Percentiles rank a stretch among this genome's conserved stretches.
phyloP scores from a whole-genome alignment of 139 green algal species.

The Bryopsis sp. region DNA sequence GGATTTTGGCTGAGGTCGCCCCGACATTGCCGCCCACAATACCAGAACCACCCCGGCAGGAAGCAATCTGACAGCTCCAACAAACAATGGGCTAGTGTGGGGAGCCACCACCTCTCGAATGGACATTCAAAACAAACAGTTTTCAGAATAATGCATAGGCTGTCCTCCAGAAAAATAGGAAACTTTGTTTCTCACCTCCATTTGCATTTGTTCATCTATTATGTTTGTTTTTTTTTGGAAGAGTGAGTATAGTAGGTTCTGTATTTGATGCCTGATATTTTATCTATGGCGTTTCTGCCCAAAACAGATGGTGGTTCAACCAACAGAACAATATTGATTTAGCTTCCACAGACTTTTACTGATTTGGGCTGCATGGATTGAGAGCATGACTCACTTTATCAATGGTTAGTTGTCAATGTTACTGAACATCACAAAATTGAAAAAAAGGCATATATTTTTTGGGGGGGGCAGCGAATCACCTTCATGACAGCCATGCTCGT shows the following conservation, averaged over 20 bases:
- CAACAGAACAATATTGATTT: neutral
- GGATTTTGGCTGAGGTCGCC: slow-evolving; percentile 49
- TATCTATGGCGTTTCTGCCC: no score
- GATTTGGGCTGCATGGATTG: no score
- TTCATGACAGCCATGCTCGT: slow-evolving; percentile 95
- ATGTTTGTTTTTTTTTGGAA: no score
- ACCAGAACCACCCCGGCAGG: slow-evolving; percentile 79
- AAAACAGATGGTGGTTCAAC: no score
- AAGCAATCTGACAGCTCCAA: slow-evolving; percentile 79
- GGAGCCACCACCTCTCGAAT: slow-evolving; percentile 18
- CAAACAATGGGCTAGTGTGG: slow-evolving; percentile 75
- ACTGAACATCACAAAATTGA: neutral
- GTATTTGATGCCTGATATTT: no score
- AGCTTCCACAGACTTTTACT: slow-evolving; percentile 22
- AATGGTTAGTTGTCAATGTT: no score
- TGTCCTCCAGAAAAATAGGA: no score
- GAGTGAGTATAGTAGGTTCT: no score
- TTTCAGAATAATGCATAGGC: slow-evolving; percentile 12
- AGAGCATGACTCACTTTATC: no score
- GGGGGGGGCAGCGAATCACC: no score
- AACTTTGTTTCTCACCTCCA: no score
- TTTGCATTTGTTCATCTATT: no score
- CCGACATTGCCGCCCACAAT: slow-evolving; percentile 55
- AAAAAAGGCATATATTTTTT: slow-evolving; percentile 3
- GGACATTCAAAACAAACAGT: neutral